phyloP scores from a whole-genome alignment of 345 rosid species.

The Reutealis trisperma region DNA sequence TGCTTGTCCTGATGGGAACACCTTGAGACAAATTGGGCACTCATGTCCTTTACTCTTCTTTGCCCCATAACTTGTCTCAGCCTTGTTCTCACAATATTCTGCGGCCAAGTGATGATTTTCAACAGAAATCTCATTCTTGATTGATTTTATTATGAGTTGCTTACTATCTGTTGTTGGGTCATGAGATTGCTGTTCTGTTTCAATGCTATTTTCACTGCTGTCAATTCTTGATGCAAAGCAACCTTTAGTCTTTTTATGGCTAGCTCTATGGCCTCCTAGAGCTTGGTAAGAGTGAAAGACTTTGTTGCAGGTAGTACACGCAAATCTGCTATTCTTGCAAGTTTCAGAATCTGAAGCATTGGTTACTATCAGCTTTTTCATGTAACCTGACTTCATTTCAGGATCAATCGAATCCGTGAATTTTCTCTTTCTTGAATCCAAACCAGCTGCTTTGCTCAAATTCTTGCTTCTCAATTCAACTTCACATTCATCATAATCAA shows the following conservation, averaged over 20 bases:
- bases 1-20: slow-evolving; percentile 80
- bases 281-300: slow-evolving; percentile 77
- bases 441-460: slow-evolving; percentile 19
- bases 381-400: slow-evolving; percentile 26
- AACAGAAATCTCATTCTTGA: slow-evolving; percentile 13
- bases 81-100: slow-evolving; percentile 18
- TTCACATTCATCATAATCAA: slow-evolving; percentile 14
- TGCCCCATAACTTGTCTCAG: slow-evolving; percentile 23
- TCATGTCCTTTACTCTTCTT: slow-evolving; percentile 44
- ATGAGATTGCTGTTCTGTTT: slow-evolving; percentile 29
- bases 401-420: slow-evolving; percentile 19
- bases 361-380: slow-evolving; percentile 13
- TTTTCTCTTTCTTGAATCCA: slow-evolving; percentile 32
- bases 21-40: slow-evolving; percentile 66
- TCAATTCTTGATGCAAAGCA: slow-evolving; percentile 36
- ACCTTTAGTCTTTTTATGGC: slow-evolving; percentile 58
- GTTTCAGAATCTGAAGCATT: slow-evolving; percentile 23
- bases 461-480: slow-evolving; percentile 14
- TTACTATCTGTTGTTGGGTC: slow-evolving; percentile 22
- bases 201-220: slow-evolving; percentile 35
- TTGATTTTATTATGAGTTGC: slow-evolving; percentile 14
- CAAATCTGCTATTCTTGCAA: slow-evolving; percentile 41
- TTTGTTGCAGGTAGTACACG: slow-evolving; percentile 73
- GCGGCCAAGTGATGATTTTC: neutral
- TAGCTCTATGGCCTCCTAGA: slow-evolving; percentile 86